Conservation (phyloP, 2,329 filamentous ascomycete species). For the Madurella fahalii region DNA sequence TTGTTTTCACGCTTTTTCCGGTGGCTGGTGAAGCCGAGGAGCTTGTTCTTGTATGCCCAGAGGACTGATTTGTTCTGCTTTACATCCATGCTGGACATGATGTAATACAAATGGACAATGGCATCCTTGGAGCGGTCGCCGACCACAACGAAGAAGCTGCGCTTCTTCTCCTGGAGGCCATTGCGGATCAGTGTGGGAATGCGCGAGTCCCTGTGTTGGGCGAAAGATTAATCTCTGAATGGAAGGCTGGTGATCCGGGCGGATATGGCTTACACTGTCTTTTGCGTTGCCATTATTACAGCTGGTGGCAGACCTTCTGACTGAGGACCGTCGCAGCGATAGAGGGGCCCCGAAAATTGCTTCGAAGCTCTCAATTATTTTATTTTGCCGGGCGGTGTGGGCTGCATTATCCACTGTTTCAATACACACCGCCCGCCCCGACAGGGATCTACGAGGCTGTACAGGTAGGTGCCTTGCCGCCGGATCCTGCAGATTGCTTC, state of each 20-base stretch:
- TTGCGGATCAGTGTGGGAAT: constrained; percentile 89
- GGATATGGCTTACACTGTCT: constrained; percentile 45
- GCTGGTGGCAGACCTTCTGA: constrained; percentile 9
- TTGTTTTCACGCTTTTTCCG: constrained; percentile 97
- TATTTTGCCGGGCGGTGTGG: constrained; percentile 24
- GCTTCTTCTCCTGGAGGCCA: constrained; percentile 91
- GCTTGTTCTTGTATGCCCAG: constrained; percentile 98
- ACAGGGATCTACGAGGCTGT: not conserved
- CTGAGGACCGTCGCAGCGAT: constrained; percentile 1
- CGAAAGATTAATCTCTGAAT: constrained; percentile 2
- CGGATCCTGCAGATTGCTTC: no score
- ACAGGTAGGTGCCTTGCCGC: not conserved
- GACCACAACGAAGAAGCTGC: constrained; percentile 96
- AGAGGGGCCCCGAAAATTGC: constrained; percentile 22
- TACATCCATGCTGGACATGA: constrained; percentile 83
- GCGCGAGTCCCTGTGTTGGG: constrained; percentile 66
- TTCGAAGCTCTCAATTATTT: constrained; percentile 19
- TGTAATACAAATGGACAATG: constrained; percentile 89
- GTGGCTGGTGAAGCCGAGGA: constrained; percentile 85
- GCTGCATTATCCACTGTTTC: not conserved
- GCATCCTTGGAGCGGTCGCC: constrained; percentile 93
- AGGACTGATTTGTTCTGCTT: constrained; percentile 95
- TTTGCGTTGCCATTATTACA: constrained; percentile 56
- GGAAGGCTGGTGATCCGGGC: not conserved
- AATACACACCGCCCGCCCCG: not conserved